Evolutionary conservation across 805 yeast genomes (phyloP).

Genomic region (Myxozyma nipponensis): DNA sequence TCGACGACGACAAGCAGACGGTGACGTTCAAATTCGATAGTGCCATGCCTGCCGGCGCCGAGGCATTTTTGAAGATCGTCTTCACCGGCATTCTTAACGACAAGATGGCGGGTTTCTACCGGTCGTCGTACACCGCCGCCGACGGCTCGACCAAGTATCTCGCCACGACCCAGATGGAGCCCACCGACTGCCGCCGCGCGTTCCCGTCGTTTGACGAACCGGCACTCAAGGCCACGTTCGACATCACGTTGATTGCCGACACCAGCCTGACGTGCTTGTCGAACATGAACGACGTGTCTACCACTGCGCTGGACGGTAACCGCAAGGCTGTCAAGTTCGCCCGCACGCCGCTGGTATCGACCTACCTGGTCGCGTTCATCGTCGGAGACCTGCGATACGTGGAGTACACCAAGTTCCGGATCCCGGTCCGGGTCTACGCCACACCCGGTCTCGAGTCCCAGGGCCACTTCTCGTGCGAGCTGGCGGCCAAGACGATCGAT

Average conservation of each 20-base stretch:
- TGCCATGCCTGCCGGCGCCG: slow-evolving; percentile 40
- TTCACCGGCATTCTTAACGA: slow-evolving; percentile 60
- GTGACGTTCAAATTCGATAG: slow-evolving; percentile 55
- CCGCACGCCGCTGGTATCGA: slow-evolving; percentile 69
- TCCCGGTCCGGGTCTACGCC: slow-evolving; percentile 67
- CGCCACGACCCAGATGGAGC: slow-evolving; percentile 70
- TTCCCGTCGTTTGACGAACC: slow-evolving; percentile 79
- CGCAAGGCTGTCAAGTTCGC: slow-evolving; percentile 51
- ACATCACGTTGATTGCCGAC: slow-evolving; percentile 53
- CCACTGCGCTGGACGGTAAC: slow-evolving; percentile 39
- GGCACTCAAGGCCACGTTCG: slow-evolving; percentile 61
- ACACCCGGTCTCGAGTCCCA: slow-evolving; percentile 62
- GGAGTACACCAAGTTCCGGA: slow-evolving; percentile 51
- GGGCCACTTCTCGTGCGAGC: slow-evolving; percentile 60
- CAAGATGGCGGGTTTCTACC: slow-evolving; percentile 72
- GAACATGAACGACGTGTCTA: slow-evolving; percentile 57
- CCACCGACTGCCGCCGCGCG: slow-evolving; percentile 73
- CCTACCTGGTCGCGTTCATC: slow-evolving; percentile 68
- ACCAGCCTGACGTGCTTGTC: slow-evolving; percentile 55
- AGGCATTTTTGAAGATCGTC: slow-evolving; percentile 47
- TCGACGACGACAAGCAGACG: slow-evolving; percentile 57
- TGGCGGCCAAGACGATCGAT: slow-evolving; percentile 59
- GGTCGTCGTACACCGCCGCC: slow-evolving; percentile 57
- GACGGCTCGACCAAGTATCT: slow-evolving; percentile 53
- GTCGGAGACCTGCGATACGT: slow-evolving; percentile 65